A percentile compares a stretch with the other conserved stretches of the same genome.
phyloP scores from a whole-genome alignment of 1,284 basidiomycete species.

The Chalciporus sp. region DNA sequence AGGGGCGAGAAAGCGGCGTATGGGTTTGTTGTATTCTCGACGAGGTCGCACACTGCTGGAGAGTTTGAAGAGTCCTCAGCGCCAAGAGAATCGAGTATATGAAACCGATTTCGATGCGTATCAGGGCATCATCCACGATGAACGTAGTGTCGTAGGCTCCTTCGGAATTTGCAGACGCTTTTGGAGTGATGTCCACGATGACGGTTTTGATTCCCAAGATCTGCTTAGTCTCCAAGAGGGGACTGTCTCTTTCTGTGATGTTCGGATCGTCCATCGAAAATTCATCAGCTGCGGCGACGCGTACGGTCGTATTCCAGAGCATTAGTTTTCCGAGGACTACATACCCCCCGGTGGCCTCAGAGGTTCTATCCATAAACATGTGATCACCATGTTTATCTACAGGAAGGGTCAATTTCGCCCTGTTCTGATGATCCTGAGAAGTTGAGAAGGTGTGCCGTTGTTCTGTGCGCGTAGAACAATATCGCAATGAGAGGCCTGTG shows the following conservation, averaged over 20 bases:
- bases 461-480: constrained; percentile 55
- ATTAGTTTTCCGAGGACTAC: constrained; percentile 46
- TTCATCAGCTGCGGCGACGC: constrained; percentile 62
- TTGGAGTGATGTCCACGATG: constrained; percentile 39
- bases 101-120: constrained; percentile 67
- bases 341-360: constrained; percentile 32
- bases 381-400: constrained; percentile 66
- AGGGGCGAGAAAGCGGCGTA: constrained; percentile 13
- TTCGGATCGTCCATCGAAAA: constrained; percentile 66
- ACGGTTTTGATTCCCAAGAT: constrained; percentile 49
- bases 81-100: constrained; percentile 77
- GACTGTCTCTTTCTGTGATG: constrained; percentile 53
- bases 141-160: constrained; percentile 24
- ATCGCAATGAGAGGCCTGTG: constrained; percentile 59
- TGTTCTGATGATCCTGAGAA: constrained; percentile 44
- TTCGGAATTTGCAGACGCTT: constrained; percentile 12
- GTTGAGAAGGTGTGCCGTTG: constrained; percentile 48
- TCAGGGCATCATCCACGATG: constrained; percentile 38
- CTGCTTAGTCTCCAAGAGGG: constrained; percentile 44
- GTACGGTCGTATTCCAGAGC: constrained; percentile 50
- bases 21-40: constrained; percentile 21
- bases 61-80: constrained; percentile 51
- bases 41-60: constrained; percentile 38
- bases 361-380: constrained; percentile 48
- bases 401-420: constrained; percentile 54